These are phyloP conservation scores for Fusarium coicis DNA, from an alignment of 2,329 filamentous ascomycete genomes.

Conservation along the genomic window DNA sequence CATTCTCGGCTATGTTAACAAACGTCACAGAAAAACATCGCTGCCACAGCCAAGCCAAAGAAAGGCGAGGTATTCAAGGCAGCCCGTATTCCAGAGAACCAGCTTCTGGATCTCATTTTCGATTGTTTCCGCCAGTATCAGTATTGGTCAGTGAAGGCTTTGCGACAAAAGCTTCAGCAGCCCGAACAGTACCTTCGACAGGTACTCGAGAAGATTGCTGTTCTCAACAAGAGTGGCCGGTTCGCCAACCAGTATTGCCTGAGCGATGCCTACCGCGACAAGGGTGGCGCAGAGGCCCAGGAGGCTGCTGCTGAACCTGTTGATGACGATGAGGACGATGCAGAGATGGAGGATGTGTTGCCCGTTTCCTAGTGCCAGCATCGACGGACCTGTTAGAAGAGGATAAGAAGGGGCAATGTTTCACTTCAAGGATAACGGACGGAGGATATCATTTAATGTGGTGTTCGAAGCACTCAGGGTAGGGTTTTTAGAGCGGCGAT, in stretches of 20 bases:
- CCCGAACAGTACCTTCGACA: constrained; percentile 94
- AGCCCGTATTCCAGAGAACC: constrained; percentile 87
- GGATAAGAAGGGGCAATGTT: background rate
- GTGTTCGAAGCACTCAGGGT: constrained; percentile 21
- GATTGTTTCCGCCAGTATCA: constrained; percentile 84
- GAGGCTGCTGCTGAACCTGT: constrained; percentile 65
- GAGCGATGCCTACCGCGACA: constrained; percentile 65
- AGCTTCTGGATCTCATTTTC: constrained; percentile 88
- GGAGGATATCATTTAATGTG: constrained; percentile 5
- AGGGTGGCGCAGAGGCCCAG: constrained; percentile 58
- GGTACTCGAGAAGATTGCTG: constrained; percentile 83
- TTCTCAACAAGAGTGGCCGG: constrained; percentile 82
- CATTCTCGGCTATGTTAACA: constrained; percentile 30
- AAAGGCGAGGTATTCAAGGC: constrained; percentile 81
- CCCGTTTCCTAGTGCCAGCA: constrained; percentile 34
- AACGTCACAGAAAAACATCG: constrained; percentile 61
- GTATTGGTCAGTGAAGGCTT: constrained; percentile 93
- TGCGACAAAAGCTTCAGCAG: constrained; percentile 82
- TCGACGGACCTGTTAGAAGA: background rate
- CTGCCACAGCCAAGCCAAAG: constrained; percentile 64
- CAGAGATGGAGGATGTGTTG: constrained; percentile 84
- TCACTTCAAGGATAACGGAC: background rate
- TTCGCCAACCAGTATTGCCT: constrained; percentile 90
- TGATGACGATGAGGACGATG: constrained; percentile 70
- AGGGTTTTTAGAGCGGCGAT: constrained; percentile 46